A percentile compares a stretch with the other conserved stretches of the same genome.
These are phyloP conservation scores for Tolypocladium paradoxum DNA, from an alignment of 2,329 filamentous ascomycete genomes.

Conservation along the genomic window DNA sequence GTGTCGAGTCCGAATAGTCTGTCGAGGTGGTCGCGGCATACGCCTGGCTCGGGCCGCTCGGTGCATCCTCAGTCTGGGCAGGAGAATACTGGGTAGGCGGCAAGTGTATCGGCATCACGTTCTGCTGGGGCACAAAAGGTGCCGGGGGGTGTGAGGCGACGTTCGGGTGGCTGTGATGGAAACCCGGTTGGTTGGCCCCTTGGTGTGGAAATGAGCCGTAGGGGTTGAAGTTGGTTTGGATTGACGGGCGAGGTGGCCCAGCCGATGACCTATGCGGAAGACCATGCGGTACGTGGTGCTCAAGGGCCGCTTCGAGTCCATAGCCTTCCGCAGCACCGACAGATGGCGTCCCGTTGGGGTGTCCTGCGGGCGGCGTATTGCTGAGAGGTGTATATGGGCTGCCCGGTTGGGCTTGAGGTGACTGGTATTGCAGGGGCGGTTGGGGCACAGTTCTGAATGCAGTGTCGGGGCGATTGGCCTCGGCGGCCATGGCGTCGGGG, in stretches of 20 bases:
- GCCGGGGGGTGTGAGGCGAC: constrained; percentile 33
- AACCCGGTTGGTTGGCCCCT: constrained; percentile 36
- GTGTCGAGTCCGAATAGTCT: constrained; percentile 36
- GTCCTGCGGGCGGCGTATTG: constrained; percentile 28
- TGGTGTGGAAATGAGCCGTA: constrained; percentile 43
- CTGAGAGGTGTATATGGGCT: constrained; percentile 37
- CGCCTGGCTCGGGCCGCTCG: constrained; percentile 23
- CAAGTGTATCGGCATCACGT: constrained; percentile 51
- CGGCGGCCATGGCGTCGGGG: background rate
- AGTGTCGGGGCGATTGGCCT: background rate
- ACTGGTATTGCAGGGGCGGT: constrained; percentile 32
- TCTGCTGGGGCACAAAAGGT: constrained; percentile 47
- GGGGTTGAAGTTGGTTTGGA: constrained; percentile 35
- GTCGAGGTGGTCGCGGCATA: constrained; percentile 25
- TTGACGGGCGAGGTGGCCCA: constrained; percentile 29
- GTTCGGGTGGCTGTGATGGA: constrained; percentile 28
- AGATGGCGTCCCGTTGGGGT: constrained; percentile 9
- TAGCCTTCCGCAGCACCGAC: constrained; percentile 1
- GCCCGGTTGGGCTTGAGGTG: constrained; percentile 30
- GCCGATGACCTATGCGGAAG: constrained; percentile 11
- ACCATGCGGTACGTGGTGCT: constrained; percentile 21
- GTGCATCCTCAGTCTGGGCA: constrained; percentile 12
- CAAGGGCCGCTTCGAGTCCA: constrained; percentile 1
- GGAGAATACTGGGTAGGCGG: constrained; percentile 47
- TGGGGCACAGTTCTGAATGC: constrained; percentile 17